Evolutionary conservation across 495 filamentous ascomycete species (phyloP).

Genomic region (Bathelium albidoporum): DNA sequence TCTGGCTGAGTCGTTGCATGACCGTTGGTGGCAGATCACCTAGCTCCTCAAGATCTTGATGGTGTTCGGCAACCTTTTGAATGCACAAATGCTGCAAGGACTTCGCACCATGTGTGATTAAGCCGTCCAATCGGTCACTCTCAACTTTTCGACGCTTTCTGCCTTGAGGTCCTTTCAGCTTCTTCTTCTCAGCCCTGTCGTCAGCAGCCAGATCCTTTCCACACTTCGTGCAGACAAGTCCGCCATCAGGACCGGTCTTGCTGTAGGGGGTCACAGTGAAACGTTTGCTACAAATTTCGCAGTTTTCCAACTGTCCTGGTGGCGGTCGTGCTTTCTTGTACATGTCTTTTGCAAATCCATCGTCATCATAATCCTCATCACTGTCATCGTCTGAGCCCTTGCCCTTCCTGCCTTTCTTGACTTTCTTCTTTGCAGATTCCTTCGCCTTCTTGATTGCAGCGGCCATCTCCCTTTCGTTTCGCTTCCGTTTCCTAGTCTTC

Average conservation of each 20-base stretch:
- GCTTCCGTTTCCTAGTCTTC: slow-evolving; percentile 53
- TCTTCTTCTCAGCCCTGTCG: slow-evolving; percentile 46
- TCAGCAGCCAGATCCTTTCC: slow-evolving; percentile 62
- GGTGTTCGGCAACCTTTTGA: slow-evolving; percentile 73
- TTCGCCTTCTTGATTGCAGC: slow-evolving; percentile 71
- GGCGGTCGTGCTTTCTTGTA: slow-evolving; percentile 52
- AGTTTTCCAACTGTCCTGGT: slow-evolving; percentile 83
- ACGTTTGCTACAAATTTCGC: slow-evolving; percentile 71
- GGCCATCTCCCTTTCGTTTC: slow-evolving; percentile 50
- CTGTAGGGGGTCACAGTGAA: slow-evolving; percentile 93
- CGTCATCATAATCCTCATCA: slow-evolving; percentile 40
- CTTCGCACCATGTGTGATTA: slow-evolving; percentile 57
- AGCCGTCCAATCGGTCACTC: slow-evolving; percentile 69
- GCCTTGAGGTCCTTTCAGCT: slow-evolving; percentile 45
- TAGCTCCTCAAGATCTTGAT: slow-evolving; percentile 70
- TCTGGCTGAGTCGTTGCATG: slow-evolving; percentile 65
- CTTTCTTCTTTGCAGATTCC: slow-evolving; percentile 43
- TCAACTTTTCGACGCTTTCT: slow-evolving; percentile 55
- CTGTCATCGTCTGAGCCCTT: slow-evolving; percentile 29
- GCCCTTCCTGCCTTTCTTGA: slow-evolving; percentile 34
- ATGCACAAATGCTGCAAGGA: slow-evolving; percentile 68
- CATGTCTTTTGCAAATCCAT: slow-evolving; percentile 41
- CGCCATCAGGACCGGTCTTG: slow-evolving; percentile 68
- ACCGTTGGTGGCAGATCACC: slow-evolving; percentile 61
- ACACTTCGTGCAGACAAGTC: slow-evolving; percentile 74